Percentiles rank a stretch among this genome's conserved stretches.
phyloP scores from a whole-genome alignment of 2,329 filamentous ascomycete species.

The Rhinocladiella similis region DNA sequence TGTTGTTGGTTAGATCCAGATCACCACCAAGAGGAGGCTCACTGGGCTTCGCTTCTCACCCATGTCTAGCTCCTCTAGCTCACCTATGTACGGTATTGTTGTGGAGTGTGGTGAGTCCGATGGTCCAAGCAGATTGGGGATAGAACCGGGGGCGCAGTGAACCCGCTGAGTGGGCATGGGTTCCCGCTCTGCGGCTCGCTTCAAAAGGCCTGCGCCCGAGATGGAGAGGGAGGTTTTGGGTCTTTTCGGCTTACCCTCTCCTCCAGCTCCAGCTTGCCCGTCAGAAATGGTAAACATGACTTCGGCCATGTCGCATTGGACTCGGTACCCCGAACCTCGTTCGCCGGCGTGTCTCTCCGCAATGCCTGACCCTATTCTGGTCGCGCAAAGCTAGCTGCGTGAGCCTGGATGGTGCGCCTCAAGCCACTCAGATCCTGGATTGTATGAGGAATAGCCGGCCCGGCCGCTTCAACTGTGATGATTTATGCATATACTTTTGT shows the following conservation, averaged over 20 bases:
- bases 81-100: not conserved
- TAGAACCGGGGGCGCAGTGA: not conserved
- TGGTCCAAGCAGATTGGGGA: not conserved
- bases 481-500: not conserved
- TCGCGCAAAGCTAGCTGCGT: too few species aligned
- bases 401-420: too few species aligned
- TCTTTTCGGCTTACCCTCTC: not conserved
- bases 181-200: not conserved
- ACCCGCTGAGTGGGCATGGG: too few species aligned
- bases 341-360: too few species aligned
- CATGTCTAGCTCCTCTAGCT: not conserved
- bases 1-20: not conserved
- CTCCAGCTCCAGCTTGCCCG: not conserved
- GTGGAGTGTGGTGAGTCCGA: not conserved
- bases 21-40: too few species aligned
- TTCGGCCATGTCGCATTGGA: too few species aligned
- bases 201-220: not conserved
- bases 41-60: not conserved
- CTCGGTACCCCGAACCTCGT: too few species aligned
- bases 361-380: too few species aligned
- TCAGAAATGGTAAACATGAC: too few species aligned
- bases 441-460: not conserved
- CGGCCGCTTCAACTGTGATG: not conserved
- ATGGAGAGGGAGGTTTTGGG: not conserved
- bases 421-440: too few species aligned